Base-by-base conservation (phyloP, 1,284 basidiomycete genomes). In the Porodaedalea pini region DNA sequence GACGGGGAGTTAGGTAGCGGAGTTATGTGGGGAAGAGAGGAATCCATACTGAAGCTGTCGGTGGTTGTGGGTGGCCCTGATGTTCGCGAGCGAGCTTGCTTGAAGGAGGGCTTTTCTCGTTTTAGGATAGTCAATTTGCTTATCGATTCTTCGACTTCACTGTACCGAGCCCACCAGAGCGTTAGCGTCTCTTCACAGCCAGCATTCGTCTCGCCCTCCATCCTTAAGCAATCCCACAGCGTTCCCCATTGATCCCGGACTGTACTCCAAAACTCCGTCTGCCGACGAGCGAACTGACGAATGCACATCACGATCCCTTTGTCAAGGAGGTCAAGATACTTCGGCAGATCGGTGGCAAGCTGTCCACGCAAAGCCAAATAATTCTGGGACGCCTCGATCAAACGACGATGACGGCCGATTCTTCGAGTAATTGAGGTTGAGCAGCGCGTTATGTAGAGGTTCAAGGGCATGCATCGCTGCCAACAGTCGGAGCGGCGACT, bases 191-290 rank as follows among this genome's bases (percentile, higher is more conserved):
- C 85, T 43, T 76, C 77, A 11, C 77, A 77, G 5, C 83, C 83
- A 0, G 77, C 81, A 59, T 84, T 85, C 67, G 81, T 74, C 72
- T 89, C 88, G 4, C 83, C 86, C 39, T 90, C 87, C 8, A 89
- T 84, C 36, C 81, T 76, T 41, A 91, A 73, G 64, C 86, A 86
- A 57, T 90, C 85, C 89, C 89, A 91, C 17, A 91, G 71, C n/a
- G 83, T 82, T 0, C 75, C 76, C 89, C 89, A 92, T 37, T 78
- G 71, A 51, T 81, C 80, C 41, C 78, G 74, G 4, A 85, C 76
- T 39, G 79, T 78, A 21, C 67, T 61, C 73, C 81, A 91, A 63
- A 85, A 88, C 15, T 70, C 67, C 2, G 73, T 74, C 68, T 91
- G 88, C 62, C 81, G 77, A 2, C 69, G 68, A 0, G 78, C 77